Evolutionary conservation across 2,329 filamentous ascomycete species (phyloP).

Genomic region (Paradendryphiella salina): DNA sequence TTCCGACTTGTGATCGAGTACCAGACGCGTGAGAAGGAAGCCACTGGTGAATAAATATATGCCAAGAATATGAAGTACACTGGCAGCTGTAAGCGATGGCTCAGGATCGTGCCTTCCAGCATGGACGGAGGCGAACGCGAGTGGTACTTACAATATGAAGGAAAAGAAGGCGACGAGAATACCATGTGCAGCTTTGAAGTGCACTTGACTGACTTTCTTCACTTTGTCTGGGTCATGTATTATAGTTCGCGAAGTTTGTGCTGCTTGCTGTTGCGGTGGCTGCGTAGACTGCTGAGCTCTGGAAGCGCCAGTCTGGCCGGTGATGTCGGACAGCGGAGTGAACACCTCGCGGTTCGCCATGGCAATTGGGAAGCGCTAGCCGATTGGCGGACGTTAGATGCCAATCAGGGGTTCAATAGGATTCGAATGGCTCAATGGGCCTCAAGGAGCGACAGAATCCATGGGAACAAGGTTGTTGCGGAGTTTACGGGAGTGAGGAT

Average conservation of each 20-base stretch:
- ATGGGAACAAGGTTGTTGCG: conserved; percentile 17
- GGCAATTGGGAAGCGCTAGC: conserved; percentile 10
- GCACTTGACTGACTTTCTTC: conserved; percentile 51
- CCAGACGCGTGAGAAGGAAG: conserved; percentile 85
- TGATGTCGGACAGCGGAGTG: conserved; percentile 45
- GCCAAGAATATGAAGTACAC: conserved; percentile 73
- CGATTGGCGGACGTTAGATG: background rate
- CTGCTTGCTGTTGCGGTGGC: conserved; percentile 28
- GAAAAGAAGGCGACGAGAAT: conserved; percentile 67
- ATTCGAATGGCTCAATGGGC: conserved; percentile 8
- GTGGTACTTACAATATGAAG: conserved; percentile 61
- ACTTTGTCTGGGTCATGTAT: conserved; percentile 27
- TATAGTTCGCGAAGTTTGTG: conserved; percentile 7
- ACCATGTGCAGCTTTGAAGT: conserved; percentile 58
- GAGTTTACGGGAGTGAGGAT: conserved; percentile 13
- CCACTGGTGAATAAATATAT: conserved; percentile 93
- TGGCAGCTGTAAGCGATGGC: conserved; percentile 38
- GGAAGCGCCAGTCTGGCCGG: conserved; percentile 41
- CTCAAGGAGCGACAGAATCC: conserved; percentile 29
- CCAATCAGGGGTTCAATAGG: background rate
- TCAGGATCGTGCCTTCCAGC: background rate
- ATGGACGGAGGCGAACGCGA: background rate
- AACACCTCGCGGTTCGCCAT: conserved; percentile 47
- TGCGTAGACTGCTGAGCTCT: conserved; percentile 21
- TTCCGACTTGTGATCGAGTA: conserved; percentile 76